phyloP scores from a whole-genome alignment of 768 basidiomycete species.

The Mrakia gelida region DNA sequence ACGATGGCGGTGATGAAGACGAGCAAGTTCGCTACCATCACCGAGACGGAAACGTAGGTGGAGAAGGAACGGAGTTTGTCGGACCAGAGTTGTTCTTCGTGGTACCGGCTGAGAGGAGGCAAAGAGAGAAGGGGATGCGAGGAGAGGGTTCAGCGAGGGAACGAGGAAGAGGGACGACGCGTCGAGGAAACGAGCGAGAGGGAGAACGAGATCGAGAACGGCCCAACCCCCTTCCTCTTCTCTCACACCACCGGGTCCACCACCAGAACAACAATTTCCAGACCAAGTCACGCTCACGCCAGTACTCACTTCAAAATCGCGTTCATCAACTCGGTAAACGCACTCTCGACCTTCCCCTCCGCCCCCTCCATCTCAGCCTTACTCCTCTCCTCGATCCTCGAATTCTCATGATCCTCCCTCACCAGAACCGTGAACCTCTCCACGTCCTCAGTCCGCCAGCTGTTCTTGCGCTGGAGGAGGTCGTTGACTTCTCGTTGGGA shows the following conservation, averaged over 20 bases:
- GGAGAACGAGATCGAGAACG: too few species aligned
- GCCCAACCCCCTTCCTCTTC: too few species aligned
- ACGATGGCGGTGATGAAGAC: slow-evolving; percentile 87
- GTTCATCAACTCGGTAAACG: slow-evolving; percentile 79
- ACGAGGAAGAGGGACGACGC: not conserved
- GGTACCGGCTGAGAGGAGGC: slow-evolving; percentile 10
- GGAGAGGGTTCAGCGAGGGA: not conserved
- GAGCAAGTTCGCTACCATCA: slow-evolving; percentile 76
- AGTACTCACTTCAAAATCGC: slow-evolving; percentile 57
- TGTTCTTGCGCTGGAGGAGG: slow-evolving; percentile 84
- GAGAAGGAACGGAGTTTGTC: slow-evolving; percentile 95
- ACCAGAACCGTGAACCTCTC: slow-evolving; percentile 82
- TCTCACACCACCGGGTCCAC: too few species aligned
- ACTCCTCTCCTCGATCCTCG: slow-evolving; percentile 68
- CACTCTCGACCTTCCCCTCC: slow-evolving; percentile 77
- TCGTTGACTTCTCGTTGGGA: slow-evolving; percentile 96
- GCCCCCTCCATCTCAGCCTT: slow-evolving; percentile 63
- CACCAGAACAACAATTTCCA: too few species aligned
- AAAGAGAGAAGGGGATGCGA: not conserved
- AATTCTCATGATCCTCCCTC: slow-evolving; percentile 78
- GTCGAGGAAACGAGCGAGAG: not conserved
- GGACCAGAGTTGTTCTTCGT: slow-evolving; percentile 87
- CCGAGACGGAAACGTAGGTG: slow-evolving; percentile 85
- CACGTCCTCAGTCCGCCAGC: slow-evolving; percentile 89
- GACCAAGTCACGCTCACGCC: too few species aligned